Base-by-base conservation (phyloP, 2,329 filamentous ascomycete species). In the Ophiocordyceps australis region DNA sequence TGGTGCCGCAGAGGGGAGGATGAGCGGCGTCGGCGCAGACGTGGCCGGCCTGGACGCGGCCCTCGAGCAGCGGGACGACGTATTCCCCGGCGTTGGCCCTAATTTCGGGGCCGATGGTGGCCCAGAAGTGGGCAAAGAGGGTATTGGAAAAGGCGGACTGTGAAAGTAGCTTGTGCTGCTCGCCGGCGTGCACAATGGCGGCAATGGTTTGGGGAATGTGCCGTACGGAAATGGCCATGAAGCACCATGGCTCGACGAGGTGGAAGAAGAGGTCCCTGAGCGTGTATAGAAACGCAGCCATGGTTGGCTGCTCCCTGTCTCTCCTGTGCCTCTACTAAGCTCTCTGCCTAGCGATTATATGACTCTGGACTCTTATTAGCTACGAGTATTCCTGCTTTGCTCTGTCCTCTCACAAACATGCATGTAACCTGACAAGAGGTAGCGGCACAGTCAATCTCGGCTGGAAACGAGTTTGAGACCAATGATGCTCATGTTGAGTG, bases 121-220 rank as follows among this genome's bases (percentile, higher is more conserved):
- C 45, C 72, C 72, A 78, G 47, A 77, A 74, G 21, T 48, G 46
- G 27, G 57, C 57, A 46, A 77, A 78, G 63, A 70, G 74, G 33
- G 47, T 54, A 3, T 53, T 45, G 21, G 46, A 51, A 28, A 70
- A 49, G 14, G 39, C 40, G 3, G 46, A 40, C 2, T 46, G 51
- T 12, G 52, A 57, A 23, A 61, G 25, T 12, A 67, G 46, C 5
- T 50, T 42, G 28, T 31, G 18, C 28, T 47, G 43, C 24, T 55
- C 38, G 23, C 40, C 33, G 7, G 39, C 34, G 17, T 36, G 35
- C 23, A 63, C 10, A 18, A 71, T 50, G 9, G 41, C 32, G 19
- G 48, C 18, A 25, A 74, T 40, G 1, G 70, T 68, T 14, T 36
- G 29, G 1, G 67, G 64, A 11, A 75, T 49, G 43, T 57, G 65